Base-by-base conservation (phyloP, 345 rosid species). In the Salix caprea region DNA sequence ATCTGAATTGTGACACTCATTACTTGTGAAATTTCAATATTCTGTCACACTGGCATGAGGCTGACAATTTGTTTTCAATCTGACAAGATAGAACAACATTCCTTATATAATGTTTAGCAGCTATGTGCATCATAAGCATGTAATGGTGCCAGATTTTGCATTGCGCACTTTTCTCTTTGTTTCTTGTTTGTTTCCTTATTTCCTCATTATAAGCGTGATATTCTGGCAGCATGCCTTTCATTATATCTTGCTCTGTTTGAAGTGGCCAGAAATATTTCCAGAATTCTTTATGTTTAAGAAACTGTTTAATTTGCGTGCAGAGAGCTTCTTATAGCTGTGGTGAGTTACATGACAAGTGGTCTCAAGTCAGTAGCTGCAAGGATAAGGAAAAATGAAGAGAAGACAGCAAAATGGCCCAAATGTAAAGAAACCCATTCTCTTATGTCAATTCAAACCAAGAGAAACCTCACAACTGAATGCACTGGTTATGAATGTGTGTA, bases 401-500 rank as follows among this genome's bases (percentile, higher is more conserved):
- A 86, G 83, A 74, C 77, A 67, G 75, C 80, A 34, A 88, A 81
- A 81, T 87, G 91, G 94, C 78, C 82, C 18, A 92, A 82, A 89
- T 84, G 88, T 84, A 92, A 87, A 85, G 97, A 94, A 79, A 74
- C 85, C 16, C 84, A 88, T 8, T 82, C 88, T 61, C 94, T 90
- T 62, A 77, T 90, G 61, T 81, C 90, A 18, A 82, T 85, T 42
- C 95, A 91, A 82, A 84, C 75, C 76, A 94, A 84, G 86, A 84
- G 86, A 85, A 88, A 77, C 85, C 84, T 78, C 67, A 77, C 83
- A 19, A 69, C 79, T 2, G 92, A 90, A 44, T 75, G 84, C 66
- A 69, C 83, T 3, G 90, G 82, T 50, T 90, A 82, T 8, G 95
- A 88, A 70, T 89, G 87, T 67, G 96, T 89, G 69, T 90, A 82